Percentiles rank a stretch among this genome's conserved stretches.
phyloP scores from a whole-genome alignment of 164 flowering plant species.

The Echeveria elegans region DNA sequence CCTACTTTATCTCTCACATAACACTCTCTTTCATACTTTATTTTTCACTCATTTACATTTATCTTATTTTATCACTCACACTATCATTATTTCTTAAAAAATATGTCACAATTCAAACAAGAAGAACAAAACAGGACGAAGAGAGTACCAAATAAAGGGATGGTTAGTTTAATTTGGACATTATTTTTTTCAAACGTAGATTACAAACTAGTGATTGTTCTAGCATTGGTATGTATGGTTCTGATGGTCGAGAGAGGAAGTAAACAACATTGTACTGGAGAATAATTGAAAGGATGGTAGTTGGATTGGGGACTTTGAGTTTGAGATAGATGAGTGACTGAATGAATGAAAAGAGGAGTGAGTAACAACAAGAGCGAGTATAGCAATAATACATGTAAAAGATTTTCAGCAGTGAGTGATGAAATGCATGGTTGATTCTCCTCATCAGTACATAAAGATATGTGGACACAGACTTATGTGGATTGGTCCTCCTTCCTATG shows the following conservation, averaged over 20 bases:
- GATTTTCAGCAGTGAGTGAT: background rate
- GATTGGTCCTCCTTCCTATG: background rate
- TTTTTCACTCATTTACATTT: no score
- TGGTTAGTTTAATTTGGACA: background rate
- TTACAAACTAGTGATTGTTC: background rate
- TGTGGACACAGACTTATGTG: constrained; percentile 2
- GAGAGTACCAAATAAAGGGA: no score
- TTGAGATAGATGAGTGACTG: background rate
- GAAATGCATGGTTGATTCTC: background rate
- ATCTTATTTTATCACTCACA: no score
- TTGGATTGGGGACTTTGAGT: background rate
- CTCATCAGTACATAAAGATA: background rate
- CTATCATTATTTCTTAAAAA: no score
- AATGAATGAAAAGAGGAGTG: background rate
- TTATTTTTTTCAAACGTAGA: background rate
- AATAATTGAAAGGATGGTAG: background rate
- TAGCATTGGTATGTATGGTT: background rate
- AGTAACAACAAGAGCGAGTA: background rate
- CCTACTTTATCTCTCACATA: no score
- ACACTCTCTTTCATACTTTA: no score
- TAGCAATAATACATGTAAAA: background rate
- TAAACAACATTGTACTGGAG: background rate
- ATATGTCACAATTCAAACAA: no score
- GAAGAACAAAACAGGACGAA: no score
- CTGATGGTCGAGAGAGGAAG: background rate